Conservation (phyloP, 2,329 filamentous ascomycete species). For the Penicillium sumatraense region DNA sequence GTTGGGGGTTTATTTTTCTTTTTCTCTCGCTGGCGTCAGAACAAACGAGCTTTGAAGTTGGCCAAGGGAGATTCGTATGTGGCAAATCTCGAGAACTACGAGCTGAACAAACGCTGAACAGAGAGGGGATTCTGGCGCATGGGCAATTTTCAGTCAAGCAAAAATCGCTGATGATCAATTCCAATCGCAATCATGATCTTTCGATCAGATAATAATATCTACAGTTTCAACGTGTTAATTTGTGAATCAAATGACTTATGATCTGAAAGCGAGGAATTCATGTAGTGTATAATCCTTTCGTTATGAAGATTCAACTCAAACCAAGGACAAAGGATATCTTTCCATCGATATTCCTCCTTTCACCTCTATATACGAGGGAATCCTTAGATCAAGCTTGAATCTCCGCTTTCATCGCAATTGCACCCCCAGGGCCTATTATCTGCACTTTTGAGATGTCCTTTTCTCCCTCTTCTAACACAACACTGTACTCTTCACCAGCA, state of each 20-base stretch:
- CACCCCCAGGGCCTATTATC: constrained; percentile 37
- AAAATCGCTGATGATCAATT: too few species aligned
- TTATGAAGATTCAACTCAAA: too few species aligned
- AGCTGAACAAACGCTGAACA: background rate
- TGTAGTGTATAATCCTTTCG: too few species aligned
- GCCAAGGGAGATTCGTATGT: background rate
- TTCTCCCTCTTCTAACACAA: constrained; percentile 44
- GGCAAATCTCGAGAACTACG: background rate
- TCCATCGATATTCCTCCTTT: background rate
- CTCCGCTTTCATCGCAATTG: constrained; percentile 45
- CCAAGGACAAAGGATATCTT: too few species aligned
- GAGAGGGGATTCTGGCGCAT: too few species aligned
- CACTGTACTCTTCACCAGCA: constrained; percentile 52
- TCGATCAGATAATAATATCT: too few species aligned
- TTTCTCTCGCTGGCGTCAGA: background rate
- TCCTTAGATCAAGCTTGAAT: constrained; percentile 22
- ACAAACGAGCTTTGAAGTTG: background rate
- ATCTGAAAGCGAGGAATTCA: too few species aligned
- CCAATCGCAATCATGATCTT: too few species aligned
- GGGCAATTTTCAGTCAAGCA: too few species aligned
- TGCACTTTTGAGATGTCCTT: constrained; percentile 34
- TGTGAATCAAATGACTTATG: too few species aligned
- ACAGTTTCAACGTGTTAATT: too few species aligned
- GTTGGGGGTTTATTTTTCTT: background rate
- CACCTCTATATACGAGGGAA: background rate